Conservation (phyloP, 768 basidiomycete species). For the Mycena haematopus region DNA sequence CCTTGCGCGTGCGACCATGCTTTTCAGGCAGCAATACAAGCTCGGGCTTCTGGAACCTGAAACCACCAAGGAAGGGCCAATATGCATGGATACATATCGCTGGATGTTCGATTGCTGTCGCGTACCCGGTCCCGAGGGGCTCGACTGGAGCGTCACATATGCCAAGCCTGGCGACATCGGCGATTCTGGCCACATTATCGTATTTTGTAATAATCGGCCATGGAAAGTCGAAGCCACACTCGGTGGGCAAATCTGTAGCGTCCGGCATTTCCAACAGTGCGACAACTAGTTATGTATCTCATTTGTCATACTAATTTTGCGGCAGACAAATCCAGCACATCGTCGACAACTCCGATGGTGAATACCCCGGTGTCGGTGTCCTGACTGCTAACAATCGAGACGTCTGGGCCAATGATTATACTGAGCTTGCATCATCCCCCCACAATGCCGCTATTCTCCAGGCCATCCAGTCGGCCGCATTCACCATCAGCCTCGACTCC, state of each 20-base stretch:
- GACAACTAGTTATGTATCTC: constrained; percentile 20
- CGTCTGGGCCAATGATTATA: constrained; percentile 79
- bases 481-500: constrained; percentile 82
- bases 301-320: not conserved
- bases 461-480: constrained; percentile 84
- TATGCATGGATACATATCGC: constrained; percentile 90
- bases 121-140: constrained; percentile 72
- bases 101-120: constrained; percentile 96
- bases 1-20: constrained; percentile 71
- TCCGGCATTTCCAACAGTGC: constrained; percentile 69
- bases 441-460: constrained; percentile 70
- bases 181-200: constrained; percentile 79
- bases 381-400: constrained; percentile 84
- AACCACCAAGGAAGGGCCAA: constrained; percentile 65
- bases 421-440: constrained; percentile 60
- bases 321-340: constrained; percentile 75
- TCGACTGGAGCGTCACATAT: constrained; percentile 80
- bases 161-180: constrained; percentile 62
- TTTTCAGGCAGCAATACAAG: constrained; percentile 75
- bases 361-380: constrained; percentile 78
- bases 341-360: constrained; percentile 64
- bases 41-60: constrained; percentile 72
- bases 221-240: constrained; percentile 78
- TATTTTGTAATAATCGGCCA: constrained; percentile 82
- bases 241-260: constrained; percentile 64